A percentile compares a stretch with the other conserved stretches of the same genome.
These are phyloP conservation scores for Rhododendron mucronatum DNA, from an alignment of 148 eudicot species.

Conservation along the genomic window DNA sequence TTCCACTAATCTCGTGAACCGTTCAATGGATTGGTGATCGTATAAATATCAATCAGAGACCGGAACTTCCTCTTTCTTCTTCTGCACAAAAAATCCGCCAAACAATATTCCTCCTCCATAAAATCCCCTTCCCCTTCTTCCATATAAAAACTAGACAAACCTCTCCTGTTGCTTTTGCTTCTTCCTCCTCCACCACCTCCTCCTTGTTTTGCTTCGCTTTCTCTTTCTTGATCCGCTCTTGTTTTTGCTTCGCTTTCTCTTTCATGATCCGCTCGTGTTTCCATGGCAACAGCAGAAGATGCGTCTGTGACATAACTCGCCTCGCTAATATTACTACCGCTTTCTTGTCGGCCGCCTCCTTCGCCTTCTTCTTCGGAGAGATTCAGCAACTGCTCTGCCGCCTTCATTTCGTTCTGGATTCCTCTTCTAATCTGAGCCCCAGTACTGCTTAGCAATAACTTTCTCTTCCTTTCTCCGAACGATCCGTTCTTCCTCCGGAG, in stretches of 20 bases:
- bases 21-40: neutral
- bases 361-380: neutral
- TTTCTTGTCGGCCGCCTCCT: neutral
- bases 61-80: conserved; percentile 9
- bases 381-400: neutral
- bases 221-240: neutral
- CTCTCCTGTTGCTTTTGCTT: neutral
- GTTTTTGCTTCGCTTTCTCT: neutral
- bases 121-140: neutral
- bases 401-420: conserved; percentile 3
- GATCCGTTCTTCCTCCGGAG: neutral
- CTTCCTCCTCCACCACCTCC: neutral
- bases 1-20: neutral
- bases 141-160: neutral
- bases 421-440: neutral
- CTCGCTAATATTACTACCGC: neutral
- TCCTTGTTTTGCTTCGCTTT: neutral
- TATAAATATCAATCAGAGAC: conserved; percentile 9
- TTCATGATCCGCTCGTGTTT: neutral
- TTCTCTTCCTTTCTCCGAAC: neutral
- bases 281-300: neutral
- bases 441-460: neutral
- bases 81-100: neutral
- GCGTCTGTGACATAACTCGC: neutral
- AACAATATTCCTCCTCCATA: neutral